Evolutionary conservation across 2,329 filamentous ascomycete genomes (phyloP).

Genomic region (Plectosphaerella sp.): DNA sequence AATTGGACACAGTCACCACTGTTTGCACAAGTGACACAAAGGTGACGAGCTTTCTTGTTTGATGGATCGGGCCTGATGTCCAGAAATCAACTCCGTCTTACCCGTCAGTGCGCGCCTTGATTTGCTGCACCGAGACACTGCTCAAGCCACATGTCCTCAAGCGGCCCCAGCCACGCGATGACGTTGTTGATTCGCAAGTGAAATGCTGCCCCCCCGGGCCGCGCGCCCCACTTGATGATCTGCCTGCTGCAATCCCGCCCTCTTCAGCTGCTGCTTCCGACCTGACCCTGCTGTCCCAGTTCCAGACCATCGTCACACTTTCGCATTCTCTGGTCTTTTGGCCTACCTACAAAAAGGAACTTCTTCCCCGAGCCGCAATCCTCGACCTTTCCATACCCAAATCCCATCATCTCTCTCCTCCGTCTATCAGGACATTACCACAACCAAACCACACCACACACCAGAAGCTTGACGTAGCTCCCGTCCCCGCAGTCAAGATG

Average conservation of each 20-base stretch:
- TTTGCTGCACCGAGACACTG: not conserved
- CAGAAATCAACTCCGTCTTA: not conserved
- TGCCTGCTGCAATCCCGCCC: not conserved
- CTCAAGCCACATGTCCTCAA: not conserved
- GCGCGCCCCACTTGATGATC: not conserved
- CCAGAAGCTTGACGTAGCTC: slow-evolving; percentile 2
- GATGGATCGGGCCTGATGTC: no score
- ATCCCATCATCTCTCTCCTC: not conserved
- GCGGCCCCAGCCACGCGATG: slow-evolving; percentile 12
- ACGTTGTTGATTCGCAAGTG: slow-evolving; percentile 14
- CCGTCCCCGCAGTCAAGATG: slow-evolving; percentile 34
- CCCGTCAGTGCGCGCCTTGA: not conserved
- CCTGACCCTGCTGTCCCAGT: not conserved
- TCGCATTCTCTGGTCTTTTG: not conserved
- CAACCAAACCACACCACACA: slow-evolving; percentile 6
- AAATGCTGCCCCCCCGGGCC: not conserved
- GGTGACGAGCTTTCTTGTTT: no score
- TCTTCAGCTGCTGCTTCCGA: not conserved
- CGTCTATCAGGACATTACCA: not conserved
- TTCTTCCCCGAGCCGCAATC: not conserved
- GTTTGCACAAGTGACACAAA: no score
- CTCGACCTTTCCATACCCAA: not conserved
- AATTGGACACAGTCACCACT: no score
- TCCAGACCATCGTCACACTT: not conserved
- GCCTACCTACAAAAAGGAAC: not conserved